Base-by-base conservation (phyloP, 2,329 filamentous ascomycete genomes). In the Dactylella cylindrospora region DNA sequence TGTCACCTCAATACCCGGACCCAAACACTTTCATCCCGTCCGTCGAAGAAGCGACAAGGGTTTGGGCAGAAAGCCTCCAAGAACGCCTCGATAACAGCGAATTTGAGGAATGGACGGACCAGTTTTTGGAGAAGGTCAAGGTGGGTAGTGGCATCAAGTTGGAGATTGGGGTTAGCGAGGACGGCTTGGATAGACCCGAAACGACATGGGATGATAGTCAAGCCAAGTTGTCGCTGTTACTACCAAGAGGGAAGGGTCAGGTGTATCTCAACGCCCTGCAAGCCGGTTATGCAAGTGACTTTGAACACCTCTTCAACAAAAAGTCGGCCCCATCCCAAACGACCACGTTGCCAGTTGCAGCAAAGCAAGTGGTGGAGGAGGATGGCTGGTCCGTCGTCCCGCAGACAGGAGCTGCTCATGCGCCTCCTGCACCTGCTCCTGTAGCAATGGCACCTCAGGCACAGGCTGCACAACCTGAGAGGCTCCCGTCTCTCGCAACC, bases 31-130 rank as follows among this genome's bases (percentile, higher is more conserved):
- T 62, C 31, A 23, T 62, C 23, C 57, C 57, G 29, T 49, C 31
- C 23, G 45, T 62, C 15, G 57, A 62, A 15, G 49, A 62, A 19
- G 36, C 57, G 13, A 31, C 31, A 29, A 62, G 51, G 17, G 8
- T 50, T 19, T 62, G 57, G 57, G 49, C 49, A 12, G 43, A 47
- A 50, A 49, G 49, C 49, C 49, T 62, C 17, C 49, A 54, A 15
- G 57, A 62, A 40, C 57, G 57, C 57, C 57, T 62, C 50, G 57
- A 62, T 13, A 54, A 40, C 32, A 49, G 54, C 3, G n/a, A 15
- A 13, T 44, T 62, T 1, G 57, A 54, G 25, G 45, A 43, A 15
- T 62, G 57, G 57, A 36, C 49, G 10, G 57, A 62, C 20, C 43
- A 62, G 20, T 53, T 62, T 40, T 9, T 62, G 13, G 57, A 62